Percentiles rank a stretch among this genome's conserved stretches.
These are phyloP conservation scores for Schrenkiella parvula DNA, from an alignment of 345 rosid genomes.

Conservation along the genomic window DNA sequence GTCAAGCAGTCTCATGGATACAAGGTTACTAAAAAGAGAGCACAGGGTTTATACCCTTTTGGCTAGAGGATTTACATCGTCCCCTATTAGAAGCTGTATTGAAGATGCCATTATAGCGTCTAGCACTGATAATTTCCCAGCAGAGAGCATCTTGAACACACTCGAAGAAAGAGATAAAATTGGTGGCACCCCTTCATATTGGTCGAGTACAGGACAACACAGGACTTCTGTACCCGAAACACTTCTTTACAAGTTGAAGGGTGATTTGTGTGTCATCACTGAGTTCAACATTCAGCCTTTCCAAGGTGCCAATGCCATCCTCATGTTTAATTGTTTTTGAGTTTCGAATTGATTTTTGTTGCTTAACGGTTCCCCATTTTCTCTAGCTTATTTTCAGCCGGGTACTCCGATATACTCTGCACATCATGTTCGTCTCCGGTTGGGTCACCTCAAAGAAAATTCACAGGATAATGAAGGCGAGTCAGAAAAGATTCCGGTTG, in stretches of 20 bases:
- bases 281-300: slow-evolving; percentile 79
- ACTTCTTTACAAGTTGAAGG: slow-evolving; percentile 59
- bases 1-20: slow-evolving; percentile 42
- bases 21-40: slow-evolving; percentile 53
- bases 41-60: slow-evolving; percentile 67
- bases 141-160: slow-evolving; percentile 75
- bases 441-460: slow-evolving; percentile 52
- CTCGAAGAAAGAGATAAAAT: slow-evolving; percentile 48
- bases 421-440: slow-evolving; percentile 58
- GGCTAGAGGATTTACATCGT: slow-evolving; percentile 42
- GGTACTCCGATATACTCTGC: slow-evolving; percentile 84
- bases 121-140: slow-evolving; percentile 85
- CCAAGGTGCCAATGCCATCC: slow-evolving; percentile 45
- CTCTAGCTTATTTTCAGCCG: slow-evolving; percentile 70
- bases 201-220: slow-evolving; percentile 87
- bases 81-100: slow-evolving; percentile 46
- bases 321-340: neutral
- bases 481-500: slow-evolving; percentile 26
- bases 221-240: slow-evolving; percentile 75
- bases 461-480: slow-evolving; percentile 27
- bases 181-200: slow-evolving; percentile 62
- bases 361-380: slow-evolving; percentile 15
- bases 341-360: slow-evolving; percentile 1
- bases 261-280: slow-evolving; percentile 64
- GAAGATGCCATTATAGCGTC: slow-evolving; percentile 68